Base-by-base conservation (phyloP, 2,329 filamentous ascomycete genomes). In the Septoria linicola region DNA sequence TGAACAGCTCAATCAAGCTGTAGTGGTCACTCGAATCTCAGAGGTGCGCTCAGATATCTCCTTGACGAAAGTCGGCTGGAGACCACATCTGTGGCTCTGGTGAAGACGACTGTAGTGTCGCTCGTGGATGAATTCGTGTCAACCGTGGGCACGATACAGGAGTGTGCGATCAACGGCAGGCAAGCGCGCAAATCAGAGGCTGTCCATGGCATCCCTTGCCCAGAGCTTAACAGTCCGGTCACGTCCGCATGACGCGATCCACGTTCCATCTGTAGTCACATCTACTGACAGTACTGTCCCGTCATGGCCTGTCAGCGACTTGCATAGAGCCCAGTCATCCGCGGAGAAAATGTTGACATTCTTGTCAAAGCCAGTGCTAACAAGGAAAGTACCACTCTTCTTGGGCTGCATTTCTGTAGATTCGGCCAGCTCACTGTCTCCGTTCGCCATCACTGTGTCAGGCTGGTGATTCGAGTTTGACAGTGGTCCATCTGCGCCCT, bases 181-280 rank as follows among this genome's bases (percentile, higher is more conserved):
- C n/a, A n/a, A n/a, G n/a, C n/a, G n/a, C n/a, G n/a, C n/a, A n/a
- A n/a, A 27, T 65, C 51, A 69, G 35, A 68, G 62, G 7, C 66
- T 66, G 55, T 84, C 77, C 50, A 80, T 80, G 66, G 89, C 88
- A 59, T 96, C 92, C 58, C 90, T 82, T 3, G 89, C 89, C 93
- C 93, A 99, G 2, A 99, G 76, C 76, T 99, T 99, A 43, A 97
- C 88, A 1, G 92, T 97, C 47, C 91, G 81, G 71, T 99, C 93
- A 67, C 96, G 89, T 2, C 93, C 91, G 60, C 89, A 90, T 68
- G 90, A 96, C 19, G 92, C 88, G 69, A 99, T 95, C 89, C 90
- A 99, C 66, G 79, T 86, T 7, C 85, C 88, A 70, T 97, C 89
- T 57, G 79, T 78, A 65, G 87, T 95, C 46, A 96, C 83, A 73